phyloP scores from a whole-genome alignment of 108 stramenopile genomes.

The Aurantiochytrium sp. region DNA sequence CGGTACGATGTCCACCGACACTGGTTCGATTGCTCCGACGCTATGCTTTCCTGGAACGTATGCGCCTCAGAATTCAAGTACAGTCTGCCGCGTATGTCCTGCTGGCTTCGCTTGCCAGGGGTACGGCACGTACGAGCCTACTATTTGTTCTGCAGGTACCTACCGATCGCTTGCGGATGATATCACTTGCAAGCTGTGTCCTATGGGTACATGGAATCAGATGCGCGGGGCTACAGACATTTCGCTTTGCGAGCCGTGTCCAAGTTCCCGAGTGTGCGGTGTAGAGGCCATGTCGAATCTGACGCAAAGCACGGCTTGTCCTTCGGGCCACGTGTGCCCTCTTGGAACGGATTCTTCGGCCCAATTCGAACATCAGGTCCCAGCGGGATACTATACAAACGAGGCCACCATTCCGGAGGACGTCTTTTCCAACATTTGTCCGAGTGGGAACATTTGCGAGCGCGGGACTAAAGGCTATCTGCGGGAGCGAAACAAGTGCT shows the following conservation, averaged over 20 bases:
- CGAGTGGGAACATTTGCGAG: constrained; percentile 53
- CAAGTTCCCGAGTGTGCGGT: constrained; percentile 61
- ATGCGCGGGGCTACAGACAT: constrained; percentile 63
- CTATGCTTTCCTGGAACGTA: constrained; percentile 78
- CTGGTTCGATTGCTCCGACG: constrained; percentile 62
- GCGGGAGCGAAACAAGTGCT: constrained; percentile 56
- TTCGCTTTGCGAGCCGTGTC: constrained; percentile 69
- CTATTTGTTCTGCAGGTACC: constrained; percentile 63
- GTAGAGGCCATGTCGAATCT: constrained; percentile 55
- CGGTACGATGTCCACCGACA: constrained; percentile 56
- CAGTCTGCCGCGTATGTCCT: constrained; percentile 60
- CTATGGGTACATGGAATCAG: constrained; percentile 62
- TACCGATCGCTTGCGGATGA: constrained; percentile 66
- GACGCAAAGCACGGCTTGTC: constrained; percentile 42
- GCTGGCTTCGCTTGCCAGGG: constrained; percentile 64
- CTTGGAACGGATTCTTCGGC: constrained; percentile 49
- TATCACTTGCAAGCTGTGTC: constrained; percentile 67
- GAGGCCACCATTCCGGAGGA: constrained; percentile 43
- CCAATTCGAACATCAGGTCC: constrained; percentile 60
- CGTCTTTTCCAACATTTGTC: constrained; percentile 50
- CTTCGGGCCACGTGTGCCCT: constrained; percentile 64
- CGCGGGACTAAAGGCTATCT: constrained; percentile 51
- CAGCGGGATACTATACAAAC: constrained; percentile 55
- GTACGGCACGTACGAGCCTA: constrained; percentile 73
- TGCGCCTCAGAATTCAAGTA: constrained; percentile 55